These are phyloP conservation scores for Komagataella kurtzmanii DNA, from an alignment of 805 yeast genomes.

Conservation along the genomic window DNA sequence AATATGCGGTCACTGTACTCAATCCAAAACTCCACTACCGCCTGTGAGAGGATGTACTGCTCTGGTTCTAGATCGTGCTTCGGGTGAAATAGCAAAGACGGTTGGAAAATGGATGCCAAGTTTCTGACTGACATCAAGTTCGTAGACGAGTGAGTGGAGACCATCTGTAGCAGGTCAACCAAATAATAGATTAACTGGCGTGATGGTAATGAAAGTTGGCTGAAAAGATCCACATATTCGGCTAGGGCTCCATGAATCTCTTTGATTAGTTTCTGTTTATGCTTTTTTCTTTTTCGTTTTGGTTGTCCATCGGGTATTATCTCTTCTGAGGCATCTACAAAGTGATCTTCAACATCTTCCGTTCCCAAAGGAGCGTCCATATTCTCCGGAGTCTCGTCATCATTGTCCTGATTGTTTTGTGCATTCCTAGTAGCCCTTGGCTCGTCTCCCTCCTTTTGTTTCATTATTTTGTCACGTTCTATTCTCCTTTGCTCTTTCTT, in stretches of 20 bases:
- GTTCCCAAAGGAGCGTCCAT: not conserved
- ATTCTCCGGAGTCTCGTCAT: not conserved
- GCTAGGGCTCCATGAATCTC: conserved; percentile 19
- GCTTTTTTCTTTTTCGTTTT: not conserved
- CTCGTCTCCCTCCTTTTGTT: not conserved
- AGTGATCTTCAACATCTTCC: not conserved
- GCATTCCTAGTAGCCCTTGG: not conserved
- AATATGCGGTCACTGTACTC: conserved; percentile 30
- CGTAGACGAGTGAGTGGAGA: conserved; percentile 24
- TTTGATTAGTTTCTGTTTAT: not conserved
- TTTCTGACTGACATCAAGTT: conserved; percentile 31
- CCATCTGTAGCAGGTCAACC: conserved; percentile 30
- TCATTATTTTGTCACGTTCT: not conserved
- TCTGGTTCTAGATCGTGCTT: conserved; percentile 31
- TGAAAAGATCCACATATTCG: conserved; percentile 24
- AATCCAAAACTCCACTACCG: conserved; percentile 30
- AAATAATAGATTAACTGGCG: conserved; percentile 29
- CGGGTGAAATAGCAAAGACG: conserved; percentile 31
- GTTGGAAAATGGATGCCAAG: conserved; percentile 33
- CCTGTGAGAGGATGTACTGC: conserved; percentile 29
- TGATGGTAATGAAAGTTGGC: conserved; percentile 23
- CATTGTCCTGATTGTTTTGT: not conserved
- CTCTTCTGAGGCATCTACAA: not conserved
- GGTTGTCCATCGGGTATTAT: not conserved
- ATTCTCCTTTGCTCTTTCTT: conserved; percentile 21